These are phyloP conservation scores for Gomphus bonarii DNA, from an alignment of 1,284 basidiomycete genomes.

Conservation along the genomic window DNA sequence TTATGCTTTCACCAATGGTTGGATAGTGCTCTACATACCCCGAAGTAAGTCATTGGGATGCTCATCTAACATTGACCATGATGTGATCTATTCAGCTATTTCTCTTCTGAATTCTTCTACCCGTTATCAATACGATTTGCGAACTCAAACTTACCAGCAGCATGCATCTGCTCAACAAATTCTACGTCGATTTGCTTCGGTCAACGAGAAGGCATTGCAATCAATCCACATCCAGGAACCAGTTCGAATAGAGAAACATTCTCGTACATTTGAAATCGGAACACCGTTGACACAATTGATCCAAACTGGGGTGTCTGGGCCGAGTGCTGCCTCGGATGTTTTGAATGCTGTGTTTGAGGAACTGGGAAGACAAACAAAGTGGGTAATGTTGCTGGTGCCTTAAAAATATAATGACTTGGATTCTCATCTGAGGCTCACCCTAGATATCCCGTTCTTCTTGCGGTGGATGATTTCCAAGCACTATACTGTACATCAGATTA, in stretches of 20 bases:
- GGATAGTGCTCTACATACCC: constrained; percentile 88
- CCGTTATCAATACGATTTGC: constrained; percentile 63
- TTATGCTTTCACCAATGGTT: constrained; percentile 60
- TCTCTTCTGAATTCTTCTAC: constrained; percentile 75
- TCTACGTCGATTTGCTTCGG: constrained; percentile 45
- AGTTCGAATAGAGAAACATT: background rate
- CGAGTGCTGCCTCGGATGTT: constrained; percentile 47
- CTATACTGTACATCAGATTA: constrained; percentile 69
- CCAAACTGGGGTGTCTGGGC: constrained; percentile 45
- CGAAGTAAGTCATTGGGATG: constrained; percentile 36
- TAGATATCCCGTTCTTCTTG: constrained; percentile 69
- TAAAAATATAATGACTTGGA: background rate
- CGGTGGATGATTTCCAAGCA: constrained; percentile 81
- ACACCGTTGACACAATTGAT: constrained; percentile 50
- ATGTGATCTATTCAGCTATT: constrained; percentile 35
- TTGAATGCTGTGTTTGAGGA: constrained; percentile 57
- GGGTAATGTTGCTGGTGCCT: constrained; percentile 18
- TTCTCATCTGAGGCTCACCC: background rate
- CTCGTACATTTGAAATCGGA: constrained; percentile 23
- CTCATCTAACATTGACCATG: constrained; percentile 1
- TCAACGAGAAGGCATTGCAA: constrained; percentile 29
- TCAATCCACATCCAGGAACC: background rate
- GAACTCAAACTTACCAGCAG: constrained; percentile 74
- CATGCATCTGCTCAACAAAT: constrained; percentile 52
- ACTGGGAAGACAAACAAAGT: constrained; percentile 62